These are phyloP conservation scores for Apophysomyces sp. DNA, from an alignment of 371 early-diverging fungal genomes.

Conservation along the genomic window DNA sequence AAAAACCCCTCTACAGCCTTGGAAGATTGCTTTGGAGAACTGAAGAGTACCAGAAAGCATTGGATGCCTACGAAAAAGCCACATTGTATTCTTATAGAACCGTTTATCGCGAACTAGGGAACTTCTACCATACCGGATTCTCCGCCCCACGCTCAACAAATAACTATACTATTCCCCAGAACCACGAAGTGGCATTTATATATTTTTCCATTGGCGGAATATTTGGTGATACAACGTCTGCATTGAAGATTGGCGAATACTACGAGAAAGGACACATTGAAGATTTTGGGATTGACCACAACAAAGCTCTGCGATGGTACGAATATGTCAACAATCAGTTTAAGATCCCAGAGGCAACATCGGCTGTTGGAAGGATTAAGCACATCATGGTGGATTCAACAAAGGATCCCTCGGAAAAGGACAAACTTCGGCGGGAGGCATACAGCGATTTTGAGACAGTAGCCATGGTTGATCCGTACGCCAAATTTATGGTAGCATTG, in stretches of 20 bases:
- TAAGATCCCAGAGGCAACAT: too few relatives aligned
- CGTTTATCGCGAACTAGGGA: not conserved
- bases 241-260: too few relatives aligned
- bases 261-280: too few relatives aligned
- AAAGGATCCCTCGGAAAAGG: not conserved
- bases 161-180: not conserved
- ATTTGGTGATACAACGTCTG: too few relatives aligned
- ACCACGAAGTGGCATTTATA: conserved; percentile 8
- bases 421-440: conserved; percentile 8
- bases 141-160: not conserved
- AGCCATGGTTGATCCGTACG: not conserved
- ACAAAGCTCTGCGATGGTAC: too few relatives aligned
- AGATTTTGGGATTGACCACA: too few relatives aligned
- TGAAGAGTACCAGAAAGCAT: not conserved
- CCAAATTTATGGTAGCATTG: conserved; percentile 23
- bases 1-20: not conserved
- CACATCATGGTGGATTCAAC: conserved; percentile 1
- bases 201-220: not conserved
- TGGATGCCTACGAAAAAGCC: not conserved
- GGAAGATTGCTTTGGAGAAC: not conserved
- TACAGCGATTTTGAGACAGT: conserved; percentile 9
- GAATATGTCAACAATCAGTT: too few relatives aligned
- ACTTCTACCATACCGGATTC: not conserved
- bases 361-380: too few relatives aligned
- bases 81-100: not conserved